Base-by-base conservation (phyloP, 768 basidiomycete species). In the Rhizopogon vulgaris region DNA sequence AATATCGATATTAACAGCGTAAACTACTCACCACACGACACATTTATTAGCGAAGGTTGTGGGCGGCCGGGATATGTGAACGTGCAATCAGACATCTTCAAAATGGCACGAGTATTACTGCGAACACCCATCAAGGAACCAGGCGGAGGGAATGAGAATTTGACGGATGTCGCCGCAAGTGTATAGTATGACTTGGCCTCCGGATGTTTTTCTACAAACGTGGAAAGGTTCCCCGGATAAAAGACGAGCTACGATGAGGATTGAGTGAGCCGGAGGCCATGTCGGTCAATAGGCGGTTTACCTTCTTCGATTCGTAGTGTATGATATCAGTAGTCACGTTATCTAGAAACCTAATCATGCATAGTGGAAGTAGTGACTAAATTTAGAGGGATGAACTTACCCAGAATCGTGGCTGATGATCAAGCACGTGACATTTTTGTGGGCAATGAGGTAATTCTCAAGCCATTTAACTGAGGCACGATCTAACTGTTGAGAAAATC, bases 141-240 rank as follows among this genome's bases (percentile, higher is more conserved):
- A 38, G 94, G 94, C 25, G 93, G 79, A 36, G 94, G 94, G 80
- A 98, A 98, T 34, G 90, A 74, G 74, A 98, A 95, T 71, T 91
- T 94, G 73, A 96, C 85, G 54, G 89, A 85, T 51, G 89, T 93
- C 6, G 93, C 94, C 32, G 90, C 86, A 22, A 98, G 83, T 32
- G 92, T 94, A 75, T 97, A 98, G 78, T 96, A 98, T 2, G 94
- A 92, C 72, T 85, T 91, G 36, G 94, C 95, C 64, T 94, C 89
- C 3, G 94, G 94, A 58, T 93, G 90, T 57, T 82, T 80, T 62
- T 80, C 85, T 49, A 96, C 94, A 67, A 98, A 97, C 28, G 80
- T 72, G 38, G 90, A 90, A 32, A 98, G 81, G 70, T 95, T 95
- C 52, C 94, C 94, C 30, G 81, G 84, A 71, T 97, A 97, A 73